Evolutionary conservation across 2,329 filamentous ascomycete genomes (phyloP), one percentile per base, ranked within the genome.

Genomic region (Trichoderma sp.): DNA sequence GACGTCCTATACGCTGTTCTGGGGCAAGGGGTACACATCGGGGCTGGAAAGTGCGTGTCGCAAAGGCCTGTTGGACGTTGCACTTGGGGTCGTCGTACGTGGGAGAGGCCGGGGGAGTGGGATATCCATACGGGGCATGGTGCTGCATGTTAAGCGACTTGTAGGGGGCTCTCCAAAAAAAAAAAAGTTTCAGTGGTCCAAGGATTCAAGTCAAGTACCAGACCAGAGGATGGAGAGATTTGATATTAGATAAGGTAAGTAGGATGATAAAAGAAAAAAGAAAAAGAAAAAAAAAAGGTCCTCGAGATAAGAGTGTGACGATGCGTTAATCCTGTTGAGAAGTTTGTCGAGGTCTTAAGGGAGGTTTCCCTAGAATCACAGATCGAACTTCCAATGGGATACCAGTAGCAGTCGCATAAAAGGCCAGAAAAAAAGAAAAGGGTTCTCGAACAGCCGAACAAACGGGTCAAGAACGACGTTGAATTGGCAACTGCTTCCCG

Each of bases 1-100:
- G 85, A 74, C 90, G 89, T 80, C 95, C 94, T 84, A 98, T 82
- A 77, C 94, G 90, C 78, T 94, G 92, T 86, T 97, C 92, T 52
- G 94, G 93, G 68, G 88, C 81, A 75, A 87, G 83, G 71, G 88
- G 89, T 66, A 85, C 81, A 75, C 81, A 87, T 74, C 82, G 82
- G 61, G 82, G 76, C 70, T 80, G 81, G 72, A 79, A 83, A 70
- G 78, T 78, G 70, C 81, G 79, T 21, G 78, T 71, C 46, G 76
- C 76, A 71, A 77, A 79, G 34, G 73, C 72, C 67, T 71, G 79
- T 65, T 76, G 80, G 71, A 80, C 79, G 64, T 78, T 76, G 74
- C 80, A 83, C 78, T 84, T 84, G 72, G 77, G 76, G 71, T 83
- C 80, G 76, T 86, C 83, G 81, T 86, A 84, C 69, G 81, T 80